These are phyloP conservation scores for Nakazawaea sp. DNA, from an alignment of 805 yeast species.

Conservation along the genomic window DNA sequence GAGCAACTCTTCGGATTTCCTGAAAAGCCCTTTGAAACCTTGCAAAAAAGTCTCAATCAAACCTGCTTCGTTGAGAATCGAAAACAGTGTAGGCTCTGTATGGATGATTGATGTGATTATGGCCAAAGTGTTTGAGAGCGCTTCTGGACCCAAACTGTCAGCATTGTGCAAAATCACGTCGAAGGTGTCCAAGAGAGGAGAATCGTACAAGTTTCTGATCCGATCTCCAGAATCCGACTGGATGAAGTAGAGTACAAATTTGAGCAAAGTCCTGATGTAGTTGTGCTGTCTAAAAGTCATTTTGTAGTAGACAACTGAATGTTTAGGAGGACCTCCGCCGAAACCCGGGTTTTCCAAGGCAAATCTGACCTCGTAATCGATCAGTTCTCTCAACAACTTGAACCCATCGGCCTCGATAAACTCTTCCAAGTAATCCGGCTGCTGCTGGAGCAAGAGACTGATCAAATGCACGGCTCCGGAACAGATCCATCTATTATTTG, in stretches of 20 bases:
- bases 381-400: slow-evolving; percentile 46
- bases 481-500: slow-evolving; percentile 47
- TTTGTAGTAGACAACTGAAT: slow-evolving; percentile 40
- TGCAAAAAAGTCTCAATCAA: slow-evolving; percentile 60
- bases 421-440: slow-evolving; percentile 46
- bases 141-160: slow-evolving; percentile 56
- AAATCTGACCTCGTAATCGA: slow-evolving; percentile 58
- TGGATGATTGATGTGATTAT: slow-evolving; percentile 68
- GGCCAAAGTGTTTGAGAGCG: slow-evolving; percentile 55
- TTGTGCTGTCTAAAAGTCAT: slow-evolving; percentile 57
- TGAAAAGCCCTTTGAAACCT: slow-evolving; percentile 47
- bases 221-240: slow-evolving; percentile 78
- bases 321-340: slow-evolving; percentile 52
- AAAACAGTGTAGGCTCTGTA: slow-evolving; percentile 85
- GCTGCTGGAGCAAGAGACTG: slow-evolving; percentile 35
- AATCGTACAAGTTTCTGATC: slow-evolving; percentile 78
- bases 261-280: slow-evolving; percentile 51
- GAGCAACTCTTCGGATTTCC: slow-evolving; percentile 52
- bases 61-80: slow-evolving; percentile 71
- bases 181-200: slow-evolving; percentile 61
- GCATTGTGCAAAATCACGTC: slow-evolving; percentile 53
- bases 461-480: slow-evolving; percentile 59
- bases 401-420: slow-evolving; percentile 69
- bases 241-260: slow-evolving; percentile 56
- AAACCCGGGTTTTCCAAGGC: slow-evolving; percentile 52